A percentile compares a stretch with the other conserved stretches of the same genome.
phyloP scores from a whole-genome alignment of 768 basidiomycete genomes.

The Lentinula boryana region DNA sequence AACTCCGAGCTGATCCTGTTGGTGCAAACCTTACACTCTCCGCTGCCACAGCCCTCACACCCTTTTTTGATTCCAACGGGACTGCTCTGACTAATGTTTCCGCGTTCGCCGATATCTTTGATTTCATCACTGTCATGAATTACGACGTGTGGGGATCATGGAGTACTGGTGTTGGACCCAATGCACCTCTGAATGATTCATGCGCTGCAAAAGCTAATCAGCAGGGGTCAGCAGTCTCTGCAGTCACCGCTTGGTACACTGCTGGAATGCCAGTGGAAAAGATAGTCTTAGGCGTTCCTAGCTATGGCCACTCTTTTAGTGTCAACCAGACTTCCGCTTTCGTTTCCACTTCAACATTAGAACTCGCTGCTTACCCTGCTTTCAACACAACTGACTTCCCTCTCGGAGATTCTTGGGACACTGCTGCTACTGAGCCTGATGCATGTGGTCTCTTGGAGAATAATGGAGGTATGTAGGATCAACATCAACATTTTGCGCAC shows the following conservation, averaged over 20 bases:
- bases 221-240: constrained; percentile 69
- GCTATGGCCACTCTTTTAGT: constrained; percentile 76
- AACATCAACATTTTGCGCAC: not conserved
- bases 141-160: constrained; percentile 66
- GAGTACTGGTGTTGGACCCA: constrained; percentile 69
- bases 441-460: constrained; percentile 47
- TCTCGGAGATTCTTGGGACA: constrained; percentile 61
- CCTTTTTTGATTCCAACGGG: constrained; percentile 41
- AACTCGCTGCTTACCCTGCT: constrained; percentile 41
- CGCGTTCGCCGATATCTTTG: constrained; percentile 63
- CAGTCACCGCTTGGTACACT: constrained; percentile 62
- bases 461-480: constrained; percentile 34
- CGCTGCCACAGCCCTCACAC: constrained; percentile 33
- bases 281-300: constrained; percentile 77
- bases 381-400: constrained; percentile 49
- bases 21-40: constrained; percentile 54
- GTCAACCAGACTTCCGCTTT: constrained; percentile 44
- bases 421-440: constrained; percentile 38
- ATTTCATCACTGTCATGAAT: constrained; percentile 55
- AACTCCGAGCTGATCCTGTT: constrained; percentile 53
- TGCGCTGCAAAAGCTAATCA: constrained; percentile 59
- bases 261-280: constrained; percentile 68
- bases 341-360: constrained; percentile 25
- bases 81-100: constrained; percentile 60
- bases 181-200: constrained; percentile 79